Evolutionary conservation across 768 basidiomycete species (phyloP), one percentile per base, ranked within the genome.

Genomic region (Cystofilobasidium bisporidii): DNA sequence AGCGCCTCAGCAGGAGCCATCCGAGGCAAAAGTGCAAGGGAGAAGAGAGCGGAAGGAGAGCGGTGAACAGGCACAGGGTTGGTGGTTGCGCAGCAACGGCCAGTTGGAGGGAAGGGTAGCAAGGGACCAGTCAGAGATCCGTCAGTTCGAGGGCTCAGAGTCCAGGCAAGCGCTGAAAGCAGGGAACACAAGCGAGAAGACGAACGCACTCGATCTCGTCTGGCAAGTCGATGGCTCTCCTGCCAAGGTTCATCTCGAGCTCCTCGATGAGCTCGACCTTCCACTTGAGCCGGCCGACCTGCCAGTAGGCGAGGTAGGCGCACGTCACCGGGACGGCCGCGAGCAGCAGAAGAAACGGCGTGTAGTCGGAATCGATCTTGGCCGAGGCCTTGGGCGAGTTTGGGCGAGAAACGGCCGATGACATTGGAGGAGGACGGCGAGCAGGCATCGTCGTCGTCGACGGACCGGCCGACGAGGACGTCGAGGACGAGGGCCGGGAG

Each of bases 231-330:
- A 99, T 83, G 0, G 94, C 87, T 38, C 83, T 84, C 20, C 87
- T 81, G 70, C 87, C 82, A 41, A 98, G 79, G 78, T 96, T 94
- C 77, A 89, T 86, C 75, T 96, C 88, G 41, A 98, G 81, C 73
- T 97, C 89, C 71, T 96, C 89, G 70, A 98, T 97, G 61, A 99
- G 81, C 62, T 84, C 83, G 55, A 94, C 80, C 78, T 99, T 99
- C 96, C 96, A 99, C 76, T 89, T 84, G 36, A 98, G 82, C 58
- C 96, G 84, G 72, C 89, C 83, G 38, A 99, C 80, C 78, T 99
- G 96, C 94, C 94, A 98, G 24, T 76, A 85, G 83, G 96, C 94
- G 69, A 99, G 80, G 20, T 82, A 87, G 71, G 92, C 91, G 0
- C 91, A 91, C 74, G 96, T 86, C 69, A 97, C 79, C 0, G 96